Percentiles rank a stretch among this genome's conserved stretches.
These are phyloP conservation scores for Amauroascus verrucosus DNA, from an alignment of 2,329 filamentous ascomycete genomes.

Conservation along the genomic window DNA sequence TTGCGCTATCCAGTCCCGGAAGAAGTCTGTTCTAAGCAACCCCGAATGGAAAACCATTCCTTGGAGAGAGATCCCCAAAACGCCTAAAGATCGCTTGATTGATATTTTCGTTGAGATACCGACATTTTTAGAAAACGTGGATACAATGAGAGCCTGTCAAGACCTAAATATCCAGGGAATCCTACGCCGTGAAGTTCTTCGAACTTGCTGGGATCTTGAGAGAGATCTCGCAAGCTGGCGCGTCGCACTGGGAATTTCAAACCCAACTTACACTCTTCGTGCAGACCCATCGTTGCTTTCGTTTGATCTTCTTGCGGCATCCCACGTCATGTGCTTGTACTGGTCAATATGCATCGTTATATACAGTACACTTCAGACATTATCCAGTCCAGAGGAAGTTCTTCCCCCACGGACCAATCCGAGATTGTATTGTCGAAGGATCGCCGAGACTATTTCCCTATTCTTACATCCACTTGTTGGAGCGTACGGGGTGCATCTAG, in stretches of 20 bases:
- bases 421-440: constrained; percentile 6
- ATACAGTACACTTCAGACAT: constrained; percentile 8
- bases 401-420: constrained; percentile 5
- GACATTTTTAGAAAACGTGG: constrained; percentile 24
- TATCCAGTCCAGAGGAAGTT: not conserved
- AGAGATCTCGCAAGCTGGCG: not conserved
- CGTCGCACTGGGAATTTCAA: not conserved
- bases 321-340: constrained; percentile 10
- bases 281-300: constrained; percentile 1
- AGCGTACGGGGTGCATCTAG: constrained; percentile 9
- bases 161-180: not conserved
- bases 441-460: constrained; percentile 3
- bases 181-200: not conserved
- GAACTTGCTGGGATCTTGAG: not conserved
- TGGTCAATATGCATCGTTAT: constrained; percentile 8
- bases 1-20: constrained; percentile 17
- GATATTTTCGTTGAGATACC: constrained; percentile 28
- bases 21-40: constrained; percentile 23
- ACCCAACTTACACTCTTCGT: constrained; percentile 1
- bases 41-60: constrained; percentile 29
- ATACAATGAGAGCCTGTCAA: constrained; percentile 15
- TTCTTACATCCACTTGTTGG: constrained; percentile 8
- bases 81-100: constrained; percentile 26
- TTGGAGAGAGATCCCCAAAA: constrained; percentile 26
- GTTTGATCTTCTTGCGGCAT: constrained; percentile 6